Evolutionary conservation across 108 stramenopile species (phyloP).

Genomic region (Nitzschia inconspicua): DNA sequence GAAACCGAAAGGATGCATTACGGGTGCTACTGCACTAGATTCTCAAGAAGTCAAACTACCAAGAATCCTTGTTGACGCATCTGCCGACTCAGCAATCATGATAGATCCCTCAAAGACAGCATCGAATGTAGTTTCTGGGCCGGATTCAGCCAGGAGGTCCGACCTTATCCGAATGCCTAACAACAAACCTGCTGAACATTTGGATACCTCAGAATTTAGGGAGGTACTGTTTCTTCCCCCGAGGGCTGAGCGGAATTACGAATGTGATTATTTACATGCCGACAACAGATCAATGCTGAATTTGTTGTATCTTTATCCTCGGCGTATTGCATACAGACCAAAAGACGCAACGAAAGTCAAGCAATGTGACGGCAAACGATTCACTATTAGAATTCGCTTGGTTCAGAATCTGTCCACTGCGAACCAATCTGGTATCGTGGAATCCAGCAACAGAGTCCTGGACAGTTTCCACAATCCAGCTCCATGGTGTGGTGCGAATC

Average conservation of each 20-base stretch:
- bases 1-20: neutral
- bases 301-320: slow-evolving; percentile 76
- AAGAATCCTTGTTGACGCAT: slow-evolving; percentile 63
- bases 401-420: slow-evolving; percentile 21
- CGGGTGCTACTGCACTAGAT: neutral
- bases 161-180: slow-evolving; percentile 70
- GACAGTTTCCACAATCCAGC: slow-evolving; percentile 65
- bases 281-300: slow-evolving; percentile 56
- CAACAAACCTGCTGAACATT: slow-evolving; percentile 43
- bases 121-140: neutral
- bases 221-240: slow-evolving; percentile 77
- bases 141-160: slow-evolving; percentile 39
- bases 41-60: slow-evolving; percentile 18
- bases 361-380: neutral
- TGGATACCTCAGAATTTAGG: slow-evolving; percentile 62
- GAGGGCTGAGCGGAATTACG: slow-evolving; percentile 43
- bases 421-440: slow-evolving; percentile 26
- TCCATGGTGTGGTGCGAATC: slow-evolving; percentile 54
- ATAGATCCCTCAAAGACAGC: slow-evolving; percentile 36
- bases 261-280: slow-evolving; percentile 39
- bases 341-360: slow-evolving; percentile 24
- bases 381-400: slow-evolving; percentile 54
- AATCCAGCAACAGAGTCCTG: slow-evolving; percentile 30
- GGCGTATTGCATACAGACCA: slow-evolving; percentile 14
- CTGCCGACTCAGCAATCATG: slow-evolving; percentile 74